Evolutionary conservation across 805 yeast species (phyloP).

Genomic region (Alloascoidea hylecoeti): DNA sequence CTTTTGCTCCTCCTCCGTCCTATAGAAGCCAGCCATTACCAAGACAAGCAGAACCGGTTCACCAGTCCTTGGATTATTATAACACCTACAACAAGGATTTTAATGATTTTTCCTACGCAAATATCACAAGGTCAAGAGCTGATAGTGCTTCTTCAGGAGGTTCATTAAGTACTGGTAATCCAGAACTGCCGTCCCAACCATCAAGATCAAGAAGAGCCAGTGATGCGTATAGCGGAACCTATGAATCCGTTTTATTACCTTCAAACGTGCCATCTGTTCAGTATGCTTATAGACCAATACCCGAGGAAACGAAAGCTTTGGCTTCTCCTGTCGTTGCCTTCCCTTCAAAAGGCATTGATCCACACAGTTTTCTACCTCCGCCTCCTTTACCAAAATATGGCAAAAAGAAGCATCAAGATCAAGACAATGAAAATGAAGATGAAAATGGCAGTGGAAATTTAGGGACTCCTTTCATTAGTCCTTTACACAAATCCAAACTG

Average conservation of each 20-base stretch:
- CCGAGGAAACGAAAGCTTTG: conserved; percentile 1
- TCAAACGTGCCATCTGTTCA: conserved; percentile 1
- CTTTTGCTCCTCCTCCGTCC: neutral
- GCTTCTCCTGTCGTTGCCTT: conserved; percentile 1
- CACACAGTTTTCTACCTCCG: conserved; percentile 1
- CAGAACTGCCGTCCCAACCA: neutral
- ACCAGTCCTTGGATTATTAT: too few relatives aligned
- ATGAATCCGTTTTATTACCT: neutral
- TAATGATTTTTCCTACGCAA: neutral
- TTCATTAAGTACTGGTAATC: neutral
- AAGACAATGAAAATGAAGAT: too few relatives aligned
- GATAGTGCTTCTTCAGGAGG: neutral
- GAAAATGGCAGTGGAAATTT: too few relatives aligned
- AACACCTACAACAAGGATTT: too few relatives aligned
- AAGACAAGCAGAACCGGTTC: neutral
- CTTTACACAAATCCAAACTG: too few relatives aligned
- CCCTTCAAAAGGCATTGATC: neutral
- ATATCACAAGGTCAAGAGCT: neutral
- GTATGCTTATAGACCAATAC: neutral
- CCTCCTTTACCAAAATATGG: neutral
- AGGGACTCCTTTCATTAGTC: too few relatives aligned
- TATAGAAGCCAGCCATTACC: neutral
- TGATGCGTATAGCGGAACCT: neutral
- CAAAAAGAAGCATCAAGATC: too few relatives aligned
- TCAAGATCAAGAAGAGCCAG: neutral